Conservation (phyloP, 176 grass and related monocot species). For the Hordeum vulgare region DNA sequence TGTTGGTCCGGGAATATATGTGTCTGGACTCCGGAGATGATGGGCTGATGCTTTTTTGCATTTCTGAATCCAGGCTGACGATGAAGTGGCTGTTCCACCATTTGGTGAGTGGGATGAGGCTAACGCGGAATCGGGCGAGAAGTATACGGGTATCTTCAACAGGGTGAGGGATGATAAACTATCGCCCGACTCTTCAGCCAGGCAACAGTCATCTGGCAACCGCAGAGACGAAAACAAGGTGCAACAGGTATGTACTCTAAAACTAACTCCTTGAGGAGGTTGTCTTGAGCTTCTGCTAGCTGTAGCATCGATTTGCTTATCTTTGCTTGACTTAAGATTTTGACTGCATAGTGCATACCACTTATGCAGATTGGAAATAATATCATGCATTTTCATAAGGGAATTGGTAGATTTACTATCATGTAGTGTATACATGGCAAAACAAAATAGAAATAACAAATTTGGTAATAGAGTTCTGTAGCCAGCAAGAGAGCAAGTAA, state of each 20-base stretch:
- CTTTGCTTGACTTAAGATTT: background rate
- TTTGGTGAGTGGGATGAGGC: slow-evolving; percentile 66
- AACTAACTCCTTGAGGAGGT: background rate
- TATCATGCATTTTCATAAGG: background rate
- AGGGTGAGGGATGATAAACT: slow-evolving; percentile 39
- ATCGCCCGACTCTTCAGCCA: slow-evolving; percentile 32
- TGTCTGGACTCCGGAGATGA: slow-evolving; percentile 5
- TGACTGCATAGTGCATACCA: background rate
- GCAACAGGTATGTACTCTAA: slow-evolving; percentile 40
- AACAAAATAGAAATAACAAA: background rate
- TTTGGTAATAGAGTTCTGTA: background rate
- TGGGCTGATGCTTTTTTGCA: slow-evolving; percentile 15
- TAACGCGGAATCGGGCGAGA: slow-evolving; percentile 50
- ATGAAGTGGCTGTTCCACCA: slow-evolving; percentile 50
- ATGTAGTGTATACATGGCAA: background rate
- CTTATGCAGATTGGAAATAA: background rate
- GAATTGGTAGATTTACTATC: background rate
- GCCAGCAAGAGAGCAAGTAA: background rate
- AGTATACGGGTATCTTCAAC: slow-evolving; percentile 60
- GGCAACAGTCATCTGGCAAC: slow-evolving; percentile 10
- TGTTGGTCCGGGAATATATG: background rate
- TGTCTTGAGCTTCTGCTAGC: background rate
- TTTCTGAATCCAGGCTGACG: slow-evolving; percentile 30
- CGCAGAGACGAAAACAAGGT: slow-evolving; percentile 1
- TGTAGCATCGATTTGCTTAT: background rate